phyloP scores from a whole-genome alignment of 805 yeast genomes.

The Ogataea pilisensis region DNA sequence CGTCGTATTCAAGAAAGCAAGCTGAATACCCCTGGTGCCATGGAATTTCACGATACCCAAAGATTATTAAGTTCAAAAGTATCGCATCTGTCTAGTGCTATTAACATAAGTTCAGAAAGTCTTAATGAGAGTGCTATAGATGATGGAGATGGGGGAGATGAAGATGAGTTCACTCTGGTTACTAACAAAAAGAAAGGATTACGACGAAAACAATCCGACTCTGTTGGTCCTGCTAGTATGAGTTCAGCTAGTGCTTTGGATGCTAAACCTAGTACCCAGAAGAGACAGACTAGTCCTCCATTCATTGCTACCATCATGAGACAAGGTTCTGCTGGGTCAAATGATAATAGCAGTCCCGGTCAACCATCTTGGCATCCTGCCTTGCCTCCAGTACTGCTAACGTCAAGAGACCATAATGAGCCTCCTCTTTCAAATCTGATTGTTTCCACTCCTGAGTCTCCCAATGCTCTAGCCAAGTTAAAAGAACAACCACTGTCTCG shows the following conservation, averaged over 20 bases:
- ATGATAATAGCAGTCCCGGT: conserved; percentile 1
- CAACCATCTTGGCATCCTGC: conserved; percentile 7
- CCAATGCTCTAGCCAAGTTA: not conserved
- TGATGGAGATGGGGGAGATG: conserved; percentile 27
- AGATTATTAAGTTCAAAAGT: conserved; percentile 2
- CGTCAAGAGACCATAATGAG: not conserved
- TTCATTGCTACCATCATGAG: not conserved
- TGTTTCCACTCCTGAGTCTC: conserved; percentile 9
- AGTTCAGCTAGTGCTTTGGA: too few species aligned
- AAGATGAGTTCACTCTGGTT: conserved; percentile 33
- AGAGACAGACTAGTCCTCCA: conserved; percentile 7
- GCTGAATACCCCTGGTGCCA: conserved; percentile 20
- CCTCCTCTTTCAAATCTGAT: conserved; percentile 1
- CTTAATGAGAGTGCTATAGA: conserved; percentile 19
- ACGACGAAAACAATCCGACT: conserved; percentile 5
- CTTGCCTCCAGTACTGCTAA: not conserved
- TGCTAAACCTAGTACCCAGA: too few species aligned
- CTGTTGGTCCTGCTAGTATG: conserved; percentile 1
- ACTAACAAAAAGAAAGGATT: conserved; percentile 30
- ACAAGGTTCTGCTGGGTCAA: conserved; percentile 3
- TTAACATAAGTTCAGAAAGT: conserved; percentile 3
- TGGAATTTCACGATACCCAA: conserved; percentile 5
- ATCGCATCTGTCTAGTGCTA: not conserved
- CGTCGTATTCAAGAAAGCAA: conserved; percentile 20
- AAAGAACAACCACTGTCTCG: not conserved